phyloP scores from a whole-genome alignment of 1,284 basidiomycete species.

The Marasmius oreades region DNA sequence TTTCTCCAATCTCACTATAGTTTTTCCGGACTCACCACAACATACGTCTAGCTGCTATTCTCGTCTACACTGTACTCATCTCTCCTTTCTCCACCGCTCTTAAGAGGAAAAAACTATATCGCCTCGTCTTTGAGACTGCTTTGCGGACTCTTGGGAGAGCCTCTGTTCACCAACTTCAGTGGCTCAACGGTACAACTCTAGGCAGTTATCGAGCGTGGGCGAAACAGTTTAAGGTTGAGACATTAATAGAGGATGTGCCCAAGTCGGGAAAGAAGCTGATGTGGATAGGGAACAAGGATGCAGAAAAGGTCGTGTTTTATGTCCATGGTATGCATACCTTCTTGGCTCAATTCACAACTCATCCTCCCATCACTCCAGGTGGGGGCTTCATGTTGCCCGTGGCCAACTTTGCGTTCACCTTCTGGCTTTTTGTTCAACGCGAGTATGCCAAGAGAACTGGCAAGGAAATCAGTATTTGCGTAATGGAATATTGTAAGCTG shows the following conservation, averaged over 20 bases:
- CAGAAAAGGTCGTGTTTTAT: constrained; percentile 34
- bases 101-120: constrained; percentile 6
- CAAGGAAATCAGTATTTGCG: constrained; percentile 12
- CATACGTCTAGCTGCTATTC: background rate
- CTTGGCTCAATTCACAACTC: background rate
- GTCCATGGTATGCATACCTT: constrained; percentile 30
- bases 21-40: background rate
- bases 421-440: constrained; percentile 13
- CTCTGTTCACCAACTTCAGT: constrained; percentile 4
- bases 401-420: constrained; percentile 5
- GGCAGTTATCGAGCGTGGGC: constrained; percentile 18
- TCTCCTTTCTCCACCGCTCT: constrained; percentile 4
- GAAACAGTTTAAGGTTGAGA: constrained; percentile 29
- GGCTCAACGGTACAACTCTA: background rate
- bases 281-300: constrained; percentile 35
- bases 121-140: background rate
- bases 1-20: background rate
- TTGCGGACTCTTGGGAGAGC: background rate
- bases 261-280: constrained; percentile 18
- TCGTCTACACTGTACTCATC: background rate
- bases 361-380: constrained; percentile 2
- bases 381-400: constrained; percentile 13
- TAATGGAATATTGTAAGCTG: constrained; percentile 18
- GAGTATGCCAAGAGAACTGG: constrained; percentile 13
- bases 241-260: constrained; percentile 1